Base-by-base conservation (phyloP, 805 yeast species). In the Tanozyma kutaoensis region DNA sequence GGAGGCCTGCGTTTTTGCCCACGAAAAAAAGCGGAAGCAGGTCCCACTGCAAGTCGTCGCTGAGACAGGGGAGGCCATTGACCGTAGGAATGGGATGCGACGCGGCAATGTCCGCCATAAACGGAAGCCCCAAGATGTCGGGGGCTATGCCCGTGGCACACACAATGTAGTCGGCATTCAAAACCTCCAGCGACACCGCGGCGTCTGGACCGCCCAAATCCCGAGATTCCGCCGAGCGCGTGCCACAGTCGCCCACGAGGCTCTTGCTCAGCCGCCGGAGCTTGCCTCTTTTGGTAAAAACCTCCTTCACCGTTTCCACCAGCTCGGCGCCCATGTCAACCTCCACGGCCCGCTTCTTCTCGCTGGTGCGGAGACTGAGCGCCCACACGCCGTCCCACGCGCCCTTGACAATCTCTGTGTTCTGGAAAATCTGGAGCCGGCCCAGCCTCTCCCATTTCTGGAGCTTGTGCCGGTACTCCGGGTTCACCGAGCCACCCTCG, bases 401-500 rank as follows among this genome's bases (percentile, higher is more conserved):
- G 20, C 9, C 20, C 9, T 18, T 8, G 9, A 28, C 28, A 12
- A 62, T 45, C 3, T 38, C 36, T n/a, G 59, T 43, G 32, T 40
- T 36, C 20, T 45, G 46, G 28, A 43, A 32, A 8, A 61, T 31
- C 3, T 38, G 44, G 11, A 61, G 39, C 15, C 32, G 44, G 2
- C 62, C 63, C 3, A 27, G 32, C 22, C 44, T 45, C 7, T 42
- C 47, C 26, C 54, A 54, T 7, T 45, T 38, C 34, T 41, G 38
- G 14, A 58, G 29, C 9, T 44, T 40, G 27, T 47, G 50, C 33
- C 53, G 45, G 35, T 59, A 60, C 29, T 58, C 64, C 0, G 69
- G 69, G 29, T 61, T 62, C 11, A 62, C 45, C 9, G 63, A 57
- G 1, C 69, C 68, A 8, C 67, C 67, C 33, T 58, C 55, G 28